phyloP scores from a whole-genome alignment of 2,329 filamentous ascomycete species.

The Monilinia polystroma region DNA sequence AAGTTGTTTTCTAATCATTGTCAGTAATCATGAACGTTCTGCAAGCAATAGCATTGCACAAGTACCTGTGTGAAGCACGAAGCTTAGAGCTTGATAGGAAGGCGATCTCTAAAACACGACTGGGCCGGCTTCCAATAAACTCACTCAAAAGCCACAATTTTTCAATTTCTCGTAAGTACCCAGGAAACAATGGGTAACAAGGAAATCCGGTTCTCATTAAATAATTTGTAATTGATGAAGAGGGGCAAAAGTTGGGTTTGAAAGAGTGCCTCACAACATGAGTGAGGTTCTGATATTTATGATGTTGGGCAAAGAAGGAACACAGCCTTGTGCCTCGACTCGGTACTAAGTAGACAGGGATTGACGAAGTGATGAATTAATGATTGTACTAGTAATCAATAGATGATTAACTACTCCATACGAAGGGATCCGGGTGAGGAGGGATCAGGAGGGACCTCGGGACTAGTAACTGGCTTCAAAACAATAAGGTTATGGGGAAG shows the following conservation, averaged over 20 bases:
- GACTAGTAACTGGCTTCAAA: no score
- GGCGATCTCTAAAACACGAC: conserved; percentile 14
- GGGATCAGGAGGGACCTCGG: no score
- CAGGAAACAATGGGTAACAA: conserved; percentile 11
- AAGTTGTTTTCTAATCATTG: background rate
- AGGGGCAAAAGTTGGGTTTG: conserved; percentile 16
- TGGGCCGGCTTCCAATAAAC: conserved; percentile 9
- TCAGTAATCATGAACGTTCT: background rate
- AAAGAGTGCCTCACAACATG: conserved; percentile 17
- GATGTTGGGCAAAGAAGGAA: conserved; percentile 14
- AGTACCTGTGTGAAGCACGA: conserved; percentile 16
- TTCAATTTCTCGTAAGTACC: conserved; percentile 5
- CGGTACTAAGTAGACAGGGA: background rate
- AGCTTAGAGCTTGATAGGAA: conserved; percentile 11
- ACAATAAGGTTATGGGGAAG: no score
- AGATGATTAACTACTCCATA: no score
- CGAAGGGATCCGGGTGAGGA: no score
- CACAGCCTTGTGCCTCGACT: conserved; percentile 23
- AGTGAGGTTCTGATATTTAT: conserved; percentile 7
- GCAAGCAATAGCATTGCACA: conserved; percentile 3
- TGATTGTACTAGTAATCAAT: no score
- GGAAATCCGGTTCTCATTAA: conserved; percentile 16
- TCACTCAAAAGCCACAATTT: background rate
- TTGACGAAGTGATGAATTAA: background rate
- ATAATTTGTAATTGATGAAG: conserved; percentile 18